Conservation (phyloP, 371 early-diverging fungal genomes). For the Mucor indicus region DNA sequence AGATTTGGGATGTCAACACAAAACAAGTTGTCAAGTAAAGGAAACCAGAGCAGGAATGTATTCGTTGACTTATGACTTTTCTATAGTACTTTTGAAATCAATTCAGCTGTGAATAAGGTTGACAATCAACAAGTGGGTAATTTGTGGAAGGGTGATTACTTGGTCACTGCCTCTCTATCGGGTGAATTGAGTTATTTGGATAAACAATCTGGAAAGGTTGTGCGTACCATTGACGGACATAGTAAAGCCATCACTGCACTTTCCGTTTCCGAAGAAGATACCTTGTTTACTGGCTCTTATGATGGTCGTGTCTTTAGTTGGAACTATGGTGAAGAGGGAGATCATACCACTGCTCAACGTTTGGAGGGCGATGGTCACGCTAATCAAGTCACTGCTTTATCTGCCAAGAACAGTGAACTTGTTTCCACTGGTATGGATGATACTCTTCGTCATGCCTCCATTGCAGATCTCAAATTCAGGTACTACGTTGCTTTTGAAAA, state of each 20-base stretch:
- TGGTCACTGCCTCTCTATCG: conserved; percentile 76
- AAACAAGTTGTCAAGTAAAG: conserved; percentile 70
- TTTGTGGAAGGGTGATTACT: conserved; percentile 76
- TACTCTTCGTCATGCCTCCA: conserved; percentile 26
- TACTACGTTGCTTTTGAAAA: too few species aligned
- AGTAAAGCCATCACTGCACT: conserved; percentile 84
- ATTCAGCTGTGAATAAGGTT: conserved; percentile 24
- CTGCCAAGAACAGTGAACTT: conserved; percentile 37
- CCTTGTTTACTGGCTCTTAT: conserved; percentile 85
- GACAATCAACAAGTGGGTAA: conserved; percentile 94
- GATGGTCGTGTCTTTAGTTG: conserved; percentile 85
- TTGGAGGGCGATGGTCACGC: conserved; percentile 62
- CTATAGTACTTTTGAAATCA: conserved; percentile 53
- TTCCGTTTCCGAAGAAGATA: conserved; percentile 44
- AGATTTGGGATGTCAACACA: conserved; percentile 88
- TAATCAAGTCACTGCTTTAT: conserved; percentile 68
- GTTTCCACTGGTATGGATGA: conserved; percentile 82
- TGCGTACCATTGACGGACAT: conserved; percentile 74
- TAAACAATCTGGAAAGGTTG: conserved; percentile 47
- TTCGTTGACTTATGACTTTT: background rate
- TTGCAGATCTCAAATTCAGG: conserved; percentile 21
- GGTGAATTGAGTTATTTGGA: conserved; percentile 88
- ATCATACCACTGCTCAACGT: conserved; percentile 30
- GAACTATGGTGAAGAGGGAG: conserved; percentile 42
- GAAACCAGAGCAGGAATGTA: background rate